Evolutionary conservation across 106 monocot species (phyloP).

Genomic region (Cymbidium sinense): DNA sequence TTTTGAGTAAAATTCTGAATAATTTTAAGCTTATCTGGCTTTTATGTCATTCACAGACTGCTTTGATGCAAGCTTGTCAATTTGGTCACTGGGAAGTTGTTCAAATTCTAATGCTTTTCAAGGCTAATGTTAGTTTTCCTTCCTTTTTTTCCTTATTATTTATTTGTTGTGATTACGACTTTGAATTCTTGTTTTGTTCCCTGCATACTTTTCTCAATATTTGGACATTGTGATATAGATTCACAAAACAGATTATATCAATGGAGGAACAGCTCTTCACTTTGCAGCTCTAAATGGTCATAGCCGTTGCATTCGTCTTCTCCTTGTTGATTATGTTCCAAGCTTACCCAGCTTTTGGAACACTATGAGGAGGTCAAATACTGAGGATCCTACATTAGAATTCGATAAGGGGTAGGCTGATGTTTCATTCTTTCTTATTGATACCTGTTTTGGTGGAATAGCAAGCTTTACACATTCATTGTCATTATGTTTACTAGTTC

Average conservation of each 20-base stretch:
- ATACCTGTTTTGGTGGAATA: slow-evolving; percentile 4
- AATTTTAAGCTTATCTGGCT: neutral
- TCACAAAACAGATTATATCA: slow-evolving; percentile 91
- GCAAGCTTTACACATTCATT: slow-evolving; percentile 7
- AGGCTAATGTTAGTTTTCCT: slow-evolving; percentile 59
- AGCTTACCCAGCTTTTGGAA: slow-evolving; percentile 63
- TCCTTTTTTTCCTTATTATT: neutral
- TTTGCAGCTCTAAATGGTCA: slow-evolving; percentile 93
- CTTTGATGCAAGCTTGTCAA: slow-evolving; percentile 97
- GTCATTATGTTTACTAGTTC: slow-evolving; percentile 28
- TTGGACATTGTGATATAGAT: slow-evolving; percentile 37
- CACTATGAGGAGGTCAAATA: slow-evolving; percentile 29
- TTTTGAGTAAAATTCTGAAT: neutral
- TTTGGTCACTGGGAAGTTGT: slow-evolving; percentile 99
- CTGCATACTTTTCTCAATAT: neutral
- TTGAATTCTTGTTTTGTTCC: slow-evolving; percentile 3
- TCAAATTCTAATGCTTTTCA: slow-evolving; percentile 91
- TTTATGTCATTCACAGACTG: slow-evolving; percentile 47
- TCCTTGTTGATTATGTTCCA: slow-evolving; percentile 79
- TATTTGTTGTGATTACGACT: neutral
- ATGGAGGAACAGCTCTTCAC: slow-evolving; percentile 87
- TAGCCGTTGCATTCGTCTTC: slow-evolving; percentile 78
- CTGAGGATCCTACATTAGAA: slow-evolving; percentile 26
- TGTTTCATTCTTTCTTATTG: slow-evolving; percentile 10
- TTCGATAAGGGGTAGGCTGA: slow-evolving; percentile 54